Percentiles rank a stretch among this genome's conserved stretches.
phyloP scores from a whole-genome alignment of 148 eudicot genomes.

The Suaeda aralocaspica region DNA sequence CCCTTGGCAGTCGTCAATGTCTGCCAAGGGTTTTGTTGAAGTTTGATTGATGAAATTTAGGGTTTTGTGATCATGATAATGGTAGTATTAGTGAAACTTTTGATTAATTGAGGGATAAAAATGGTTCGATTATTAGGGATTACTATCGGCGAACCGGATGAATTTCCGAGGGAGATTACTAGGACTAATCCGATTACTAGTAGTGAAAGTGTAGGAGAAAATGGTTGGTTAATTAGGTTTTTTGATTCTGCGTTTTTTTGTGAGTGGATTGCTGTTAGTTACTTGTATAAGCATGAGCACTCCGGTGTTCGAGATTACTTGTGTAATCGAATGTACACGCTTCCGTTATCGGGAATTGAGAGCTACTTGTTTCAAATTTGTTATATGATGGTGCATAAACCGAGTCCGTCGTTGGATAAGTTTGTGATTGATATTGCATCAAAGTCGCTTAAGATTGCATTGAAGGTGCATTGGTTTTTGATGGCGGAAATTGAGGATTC shows the following conservation, averaged over 20 bases:
- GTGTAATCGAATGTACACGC: constrained; percentile 92
- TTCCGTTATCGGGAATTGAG: constrained; percentile 86
- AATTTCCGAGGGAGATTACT: constrained; percentile 83
- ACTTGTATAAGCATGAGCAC: constrained; percentile 91
- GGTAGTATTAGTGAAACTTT: constrained; percentile 23
- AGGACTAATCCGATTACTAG: constrained; percentile 55
- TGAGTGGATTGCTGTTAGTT: constrained; percentile 99
- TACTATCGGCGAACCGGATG: constrained; percentile 58
- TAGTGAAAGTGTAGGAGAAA: constrained; percentile 70
- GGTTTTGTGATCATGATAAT: constrained; percentile 34
- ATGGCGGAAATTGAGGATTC: constrained; percentile 97
- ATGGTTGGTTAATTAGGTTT: constrained; percentile 92
- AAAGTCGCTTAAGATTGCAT: constrained; percentile 70
- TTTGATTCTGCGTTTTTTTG: constrained; percentile 96
- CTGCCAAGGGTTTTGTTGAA: constrained; percentile 23
- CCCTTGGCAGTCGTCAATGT: constrained; percentile 23
- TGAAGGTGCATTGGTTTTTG: constrained; percentile 94
- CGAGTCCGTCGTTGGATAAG: constrained; percentile 89
- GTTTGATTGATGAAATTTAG: constrained; percentile 12
- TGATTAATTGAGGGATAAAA: not conserved
- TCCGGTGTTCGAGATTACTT: constrained; percentile 87
- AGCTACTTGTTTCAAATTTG: constrained; percentile 92
- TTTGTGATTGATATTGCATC: constrained; percentile 89
- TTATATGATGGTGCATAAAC: constrained; percentile 93
- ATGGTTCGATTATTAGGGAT: constrained; percentile 85